Conservation (phyloP, 2,329 filamentous ascomycete species). For the Penicillium digitatum region DNA sequence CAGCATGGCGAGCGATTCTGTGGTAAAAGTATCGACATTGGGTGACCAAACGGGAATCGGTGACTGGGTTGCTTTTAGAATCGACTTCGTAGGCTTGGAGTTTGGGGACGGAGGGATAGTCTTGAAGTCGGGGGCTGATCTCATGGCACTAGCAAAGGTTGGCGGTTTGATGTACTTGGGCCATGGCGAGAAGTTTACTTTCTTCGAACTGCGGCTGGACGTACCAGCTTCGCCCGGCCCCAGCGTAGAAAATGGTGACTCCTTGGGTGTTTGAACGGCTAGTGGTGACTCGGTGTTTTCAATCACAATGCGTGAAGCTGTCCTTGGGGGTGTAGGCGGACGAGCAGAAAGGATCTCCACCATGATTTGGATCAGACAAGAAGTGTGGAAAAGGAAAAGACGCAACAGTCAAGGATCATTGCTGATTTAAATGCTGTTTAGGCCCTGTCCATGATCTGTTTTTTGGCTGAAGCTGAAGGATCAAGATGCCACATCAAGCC, state of each 20-base stretch:
- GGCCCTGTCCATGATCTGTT: conserved; percentile 3
- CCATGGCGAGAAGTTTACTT: conserved; percentile 61
- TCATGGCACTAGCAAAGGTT: conserved; percentile 29
- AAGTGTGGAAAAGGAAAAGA: conserved; percentile 7
- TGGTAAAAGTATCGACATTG: conserved; percentile 46
- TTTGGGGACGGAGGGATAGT: conserved; percentile 49
- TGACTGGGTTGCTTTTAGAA: conserved; percentile 66
- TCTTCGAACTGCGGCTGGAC: conserved; percentile 47
- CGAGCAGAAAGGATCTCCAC: conserved; percentile 48
- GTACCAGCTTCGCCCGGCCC: conserved; percentile 33
- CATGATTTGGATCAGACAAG: conserved; percentile 33
- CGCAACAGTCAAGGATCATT: conserved; percentile 27
- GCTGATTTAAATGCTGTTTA: conserved; percentile 15
- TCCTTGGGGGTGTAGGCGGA: conserved; percentile 55
- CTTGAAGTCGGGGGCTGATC: conserved; percentile 44
- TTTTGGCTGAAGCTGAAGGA: background rate
- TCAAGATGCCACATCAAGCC: conserved; percentile 7
- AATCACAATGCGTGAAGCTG: conserved; percentile 26
- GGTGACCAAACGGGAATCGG: conserved; percentile 42
- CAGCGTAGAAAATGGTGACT: conserved; percentile 43
- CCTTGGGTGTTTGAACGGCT: conserved; percentile 38
- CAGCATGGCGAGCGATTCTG: conserved; percentile 68
- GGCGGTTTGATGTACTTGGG: conserved; percentile 53
- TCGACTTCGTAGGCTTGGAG: conserved; percentile 62
- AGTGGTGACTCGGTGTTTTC: conserved; percentile 39